Conservation (phyloP, 2,329 filamentous ascomycete species). For the Bipolaris victoriae region DNA sequence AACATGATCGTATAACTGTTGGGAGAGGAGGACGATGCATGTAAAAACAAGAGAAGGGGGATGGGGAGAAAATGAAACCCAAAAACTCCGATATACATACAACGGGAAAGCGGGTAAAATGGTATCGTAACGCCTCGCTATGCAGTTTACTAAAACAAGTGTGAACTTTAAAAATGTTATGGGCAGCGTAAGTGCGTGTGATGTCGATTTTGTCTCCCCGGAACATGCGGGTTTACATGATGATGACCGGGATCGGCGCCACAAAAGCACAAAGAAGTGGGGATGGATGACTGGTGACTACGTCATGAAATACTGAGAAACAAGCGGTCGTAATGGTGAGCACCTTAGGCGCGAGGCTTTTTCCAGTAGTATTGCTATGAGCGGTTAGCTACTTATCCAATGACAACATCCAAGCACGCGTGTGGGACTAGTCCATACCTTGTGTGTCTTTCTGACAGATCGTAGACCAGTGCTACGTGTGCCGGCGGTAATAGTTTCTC, state of each 20-base stretch:
- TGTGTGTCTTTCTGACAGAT: slow-evolving; percentile 92
- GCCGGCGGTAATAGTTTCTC: slow-evolving; percentile 82
- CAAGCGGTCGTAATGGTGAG: neutral
- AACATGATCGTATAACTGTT: neutral
- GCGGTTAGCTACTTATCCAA: slow-evolving; percentile 16
- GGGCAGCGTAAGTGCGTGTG: neutral
- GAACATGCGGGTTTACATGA: no score
- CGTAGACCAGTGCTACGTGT: slow-evolving; percentile 87
- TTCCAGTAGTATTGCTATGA: slow-evolving; percentile 74
- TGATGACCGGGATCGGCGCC: neutral
- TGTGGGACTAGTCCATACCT: slow-evolving; percentile 65
- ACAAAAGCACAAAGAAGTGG: neutral
- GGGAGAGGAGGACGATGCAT: neutral
- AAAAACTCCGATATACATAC: slow-evolving; percentile 15
- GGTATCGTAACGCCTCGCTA: slow-evolving; percentile 50
- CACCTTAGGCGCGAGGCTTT: slow-evolving; percentile 56
- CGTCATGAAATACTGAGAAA: neutral
- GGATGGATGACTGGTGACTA: neutral
- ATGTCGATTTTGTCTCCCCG: neutral
- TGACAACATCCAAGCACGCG: neutral
- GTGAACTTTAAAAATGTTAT: slow-evolving; percentile 1
- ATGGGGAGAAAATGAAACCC: slow-evolving; percentile 11
- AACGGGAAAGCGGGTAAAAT: slow-evolving; percentile 23
- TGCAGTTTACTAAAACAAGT: slow-evolving; percentile 32
- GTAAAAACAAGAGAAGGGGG: neutral